Evolutionary conservation across 2,329 filamentous ascomycete species (phyloP), one percentile per base, ranked within the genome.

Genomic region (Aspergillus clavatus): DNA sequence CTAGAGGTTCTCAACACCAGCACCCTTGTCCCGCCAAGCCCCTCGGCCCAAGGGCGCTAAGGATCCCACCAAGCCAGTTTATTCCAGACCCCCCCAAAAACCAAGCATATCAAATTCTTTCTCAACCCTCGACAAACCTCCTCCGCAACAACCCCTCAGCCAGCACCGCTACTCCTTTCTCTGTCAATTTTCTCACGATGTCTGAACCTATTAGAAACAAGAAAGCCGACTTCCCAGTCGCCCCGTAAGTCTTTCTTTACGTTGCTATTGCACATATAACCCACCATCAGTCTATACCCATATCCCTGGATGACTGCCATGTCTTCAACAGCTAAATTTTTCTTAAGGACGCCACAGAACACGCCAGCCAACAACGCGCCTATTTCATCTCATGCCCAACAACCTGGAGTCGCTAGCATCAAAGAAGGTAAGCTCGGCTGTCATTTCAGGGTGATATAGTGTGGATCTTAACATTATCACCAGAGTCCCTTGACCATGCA

Each of bases 321-420:
- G 14, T 21, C 38, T 35, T 46, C 48, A 35, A 43, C 36, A 27
- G 35, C 26, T 47, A 38, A 42, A n/a, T 33, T 42, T 40, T 52
- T 50, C 28, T 49, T 65, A 71, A 97, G 93, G 64, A 98, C 93
- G 66, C 93, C 93, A 65, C 93, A 98, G 75, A 98, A 98, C 78
- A 98, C 93, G 45, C 93, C 93, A 58, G 86, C 89, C 57, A 89
- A 83, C 74, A 90, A 91, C 76, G 93, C 94, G 58, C 93, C 93
- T 56, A 97, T 98, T 73, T 95, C 90, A 43, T 97, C 91, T 52
- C 91, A 93, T 72, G 93, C 94, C 59, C 89, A 95, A 75, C 89
- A 95, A 74, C 93, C 93, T 52, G 88, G 86, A 57, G 85, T 98
- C 53, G 78, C 88, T 57, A 96, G 89, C 72, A 97, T 98, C 76